Evolutionary conservation across 2,329 filamentous ascomycete species (phyloP), one percentile per base, ranked within the genome.

Genomic region (Cordyceps militaris): DNA sequence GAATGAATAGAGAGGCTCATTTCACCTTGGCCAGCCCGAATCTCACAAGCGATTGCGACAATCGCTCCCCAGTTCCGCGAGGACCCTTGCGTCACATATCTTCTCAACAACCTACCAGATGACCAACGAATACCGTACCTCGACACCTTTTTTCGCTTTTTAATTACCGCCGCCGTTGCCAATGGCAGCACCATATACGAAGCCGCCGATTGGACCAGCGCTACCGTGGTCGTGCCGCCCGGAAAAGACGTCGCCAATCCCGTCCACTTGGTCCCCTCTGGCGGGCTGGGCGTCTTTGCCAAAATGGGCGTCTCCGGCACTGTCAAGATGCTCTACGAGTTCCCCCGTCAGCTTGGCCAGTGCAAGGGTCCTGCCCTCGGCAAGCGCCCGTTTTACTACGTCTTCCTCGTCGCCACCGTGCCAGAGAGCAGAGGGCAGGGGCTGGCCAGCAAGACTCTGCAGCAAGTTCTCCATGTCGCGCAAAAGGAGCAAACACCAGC

Each of bases 11-110:
- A 38, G 5, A 34, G 10, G 6, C 34, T 36, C 14, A 36, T 14
- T 32, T 32, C 5, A 36, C 34, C 34, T 8, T 44, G 14, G 16
- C n/a, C 42, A 44, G 42, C 42, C 42, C 42, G 42, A 44, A 44
- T 24, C 13, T 44, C 42, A 9, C 23, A 47, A n/a, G 44, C 44
- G 3, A 26, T 30, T n/a, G 44, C 44, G 5, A 47, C 26, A n/a
- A 28, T 47, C 16, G 44, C 44, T 9, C 44, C 44, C 16, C 44
- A 47, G 83, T 51, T 70, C 8, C 13, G 21, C 23, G 24, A 36
- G 1, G 49, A 52, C 14, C 26, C 49, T 40, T 14, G 19, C 34
- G 10, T 52, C n/a, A 40, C 23, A 28, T 52, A 52, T 23, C 14
- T 38, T 8, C 21, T 40, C 34, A 52, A 52, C 23, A 52, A 28